Base-by-base conservation (phyloP, 495 filamentous ascomycete species). In the Lasiosphaeria hispida region DNA sequence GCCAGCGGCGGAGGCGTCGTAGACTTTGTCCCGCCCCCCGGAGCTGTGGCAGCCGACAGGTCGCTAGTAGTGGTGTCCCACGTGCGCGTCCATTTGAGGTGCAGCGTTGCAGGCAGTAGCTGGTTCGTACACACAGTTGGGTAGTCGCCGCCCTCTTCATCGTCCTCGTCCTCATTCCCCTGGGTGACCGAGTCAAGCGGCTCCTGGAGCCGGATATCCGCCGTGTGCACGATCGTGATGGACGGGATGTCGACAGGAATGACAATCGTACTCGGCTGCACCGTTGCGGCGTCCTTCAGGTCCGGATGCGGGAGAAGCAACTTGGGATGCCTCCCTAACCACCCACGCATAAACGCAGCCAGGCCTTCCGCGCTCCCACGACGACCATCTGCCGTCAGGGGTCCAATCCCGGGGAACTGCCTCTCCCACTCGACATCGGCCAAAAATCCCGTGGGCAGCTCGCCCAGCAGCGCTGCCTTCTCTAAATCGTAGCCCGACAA, bases 201-300 rank as follows among this genome's bases (percentile, higher is more conserved):
- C 42, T 61, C 57, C 10, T 69, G 68, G 10, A 91, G 75, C 23
- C 78, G 79, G 42, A 97, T 82, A 53, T 92, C 85, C 14, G 87
- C 89, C 1, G 88, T 95, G 71, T 93, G 88, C 2, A 97, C 85
- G 23, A 97, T 83, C 53, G 88, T 84, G 19, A 96, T 79, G 7
- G 87, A 81, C 0, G 94, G 95, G n/a, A 97, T 82, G 43, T 96
- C 89, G 15, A 97, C 91, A 0, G 87, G 83, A 55, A 91, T 88
- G 5, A 83, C 72, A 53, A 91, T 84, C 10, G 80, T 77, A 13
- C 73, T 75, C 10, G 58, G 51, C 51, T 71, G 63, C 17, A 44
- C 51, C 10, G 53, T 54, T 9, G 58, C 35, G 10, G 43, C 23
- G 23, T 30, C 23, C 23, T 30, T 30, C 23, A 30, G 34, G 7